phyloP scores from a whole-genome alignment of 768 basidiomycete genomes.

The Tylopilus sp. region DNA sequence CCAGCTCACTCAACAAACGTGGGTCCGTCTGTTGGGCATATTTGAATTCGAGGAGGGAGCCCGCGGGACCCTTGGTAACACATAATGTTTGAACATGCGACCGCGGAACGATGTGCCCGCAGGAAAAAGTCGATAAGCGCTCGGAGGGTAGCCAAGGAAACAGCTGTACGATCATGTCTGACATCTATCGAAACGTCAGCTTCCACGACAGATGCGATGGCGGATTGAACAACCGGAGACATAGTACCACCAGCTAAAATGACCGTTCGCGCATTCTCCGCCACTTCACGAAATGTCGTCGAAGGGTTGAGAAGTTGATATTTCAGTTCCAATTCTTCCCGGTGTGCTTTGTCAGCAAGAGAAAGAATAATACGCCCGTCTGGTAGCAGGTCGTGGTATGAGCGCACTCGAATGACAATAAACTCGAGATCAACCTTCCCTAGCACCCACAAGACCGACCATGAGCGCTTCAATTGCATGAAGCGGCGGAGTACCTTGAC shows the following conservation, averaged over 20 bases:
- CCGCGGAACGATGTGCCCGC: constrained; percentile 86
- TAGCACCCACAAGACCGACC: constrained; percentile 69
- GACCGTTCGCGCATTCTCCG: constrained; percentile 78
- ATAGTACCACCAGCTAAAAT: constrained; percentile 95
- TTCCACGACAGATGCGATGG: not conserved
- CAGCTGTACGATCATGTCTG: constrained; percentile 81
- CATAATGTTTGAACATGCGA: constrained; percentile 75
- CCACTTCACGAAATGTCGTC: constrained; percentile 79
- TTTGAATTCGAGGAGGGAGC: constrained; percentile 76
- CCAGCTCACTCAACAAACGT: constrained; percentile 72
- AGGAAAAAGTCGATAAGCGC: constrained; percentile 78
- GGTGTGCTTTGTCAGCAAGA: constrained; percentile 35
- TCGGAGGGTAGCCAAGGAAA: constrained; percentile 62
- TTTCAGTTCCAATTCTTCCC: constrained; percentile 61
- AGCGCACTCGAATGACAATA: not conserved
- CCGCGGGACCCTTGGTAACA: constrained; percentile 70
- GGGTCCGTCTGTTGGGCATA: constrained; percentile 68
- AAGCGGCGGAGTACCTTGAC: constrained; percentile 65
- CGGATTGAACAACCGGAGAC: constrained; percentile 72
- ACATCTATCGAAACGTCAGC: constrained; percentile 51
- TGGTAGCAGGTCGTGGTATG: constrained; percentile 26
- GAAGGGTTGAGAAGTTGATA: constrained; percentile 94
- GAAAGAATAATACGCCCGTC: constrained; percentile 77
- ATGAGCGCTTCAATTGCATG: constrained; percentile 80
- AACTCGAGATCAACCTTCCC: constrained; percentile 49